Percentiles rank a stretch among this genome's conserved stretches.
Evolutionary conservation across 2,329 filamentous ascomycete species (phyloP).

Genomic region (Colletotrichum caudatum): DNA sequence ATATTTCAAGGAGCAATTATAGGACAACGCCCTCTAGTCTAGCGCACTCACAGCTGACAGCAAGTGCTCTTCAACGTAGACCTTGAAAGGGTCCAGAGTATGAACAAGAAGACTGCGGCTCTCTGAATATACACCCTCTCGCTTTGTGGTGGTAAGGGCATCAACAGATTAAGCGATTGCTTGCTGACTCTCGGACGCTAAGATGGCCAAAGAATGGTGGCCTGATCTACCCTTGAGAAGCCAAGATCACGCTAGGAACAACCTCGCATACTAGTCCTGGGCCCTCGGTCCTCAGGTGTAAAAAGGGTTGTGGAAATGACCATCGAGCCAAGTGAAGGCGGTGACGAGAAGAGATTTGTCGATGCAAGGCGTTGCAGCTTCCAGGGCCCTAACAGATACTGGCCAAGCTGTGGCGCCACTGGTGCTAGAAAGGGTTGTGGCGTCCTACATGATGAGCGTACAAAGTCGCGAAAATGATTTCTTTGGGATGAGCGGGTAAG

Average conservation of each 20-base stretch:
- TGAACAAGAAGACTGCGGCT: not conserved
- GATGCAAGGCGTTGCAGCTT: slow-evolving; percentile 13
- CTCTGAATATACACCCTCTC: not conserved
- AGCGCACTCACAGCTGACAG: not conserved
- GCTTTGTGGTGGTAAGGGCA: not conserved
- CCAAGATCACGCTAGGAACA: slow-evolving; percentile 16
- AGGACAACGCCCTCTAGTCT: not conserved
- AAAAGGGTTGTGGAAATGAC: slow-evolving; percentile 18
- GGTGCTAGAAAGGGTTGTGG: not conserved
- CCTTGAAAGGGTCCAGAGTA: not conserved
- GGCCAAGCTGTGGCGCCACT: slow-evolving; percentile 6
- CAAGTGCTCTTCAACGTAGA: not conserved
- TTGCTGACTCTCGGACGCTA: slow-evolving; percentile 6
- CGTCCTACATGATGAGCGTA: not conserved
- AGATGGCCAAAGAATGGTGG: slow-evolving; percentile 26
- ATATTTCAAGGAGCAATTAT: not conserved
- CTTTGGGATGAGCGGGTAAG: not conserved
- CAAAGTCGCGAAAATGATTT: not conserved
- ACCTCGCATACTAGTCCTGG: slow-evolving; percentile 9
- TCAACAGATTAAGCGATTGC: not conserved
- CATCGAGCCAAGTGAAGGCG: slow-evolving; percentile 20
- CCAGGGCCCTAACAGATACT: not conserved
- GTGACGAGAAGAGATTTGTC: not conserved
- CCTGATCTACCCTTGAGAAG: slow-evolving; percentile 5
- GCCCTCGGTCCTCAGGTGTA: slow-evolving; percentile 19